Conservation (phyloP, 192 early-diverging fungal genomes). For the Entomortierella lignicola region DNA sequence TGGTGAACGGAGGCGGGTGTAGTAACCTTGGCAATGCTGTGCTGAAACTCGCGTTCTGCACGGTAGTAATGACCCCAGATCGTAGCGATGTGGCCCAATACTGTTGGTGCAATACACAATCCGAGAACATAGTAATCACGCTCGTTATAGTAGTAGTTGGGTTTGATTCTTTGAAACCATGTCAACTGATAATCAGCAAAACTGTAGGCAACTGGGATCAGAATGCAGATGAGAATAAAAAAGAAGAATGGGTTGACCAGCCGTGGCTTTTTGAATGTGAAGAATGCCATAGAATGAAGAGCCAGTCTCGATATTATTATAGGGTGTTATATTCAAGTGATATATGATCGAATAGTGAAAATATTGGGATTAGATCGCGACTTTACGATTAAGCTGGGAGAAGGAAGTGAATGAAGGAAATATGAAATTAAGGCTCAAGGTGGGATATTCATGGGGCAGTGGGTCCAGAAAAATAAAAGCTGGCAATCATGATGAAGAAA, state of each 20-base stretch:
- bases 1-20: conserved; percentile 36
- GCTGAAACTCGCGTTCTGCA: conserved; percentile 52
- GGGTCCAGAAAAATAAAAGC: conserved; percentile 12
- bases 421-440: background rate
- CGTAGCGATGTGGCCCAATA: conserved; percentile 38
- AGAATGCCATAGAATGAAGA: conserved; percentile 19
- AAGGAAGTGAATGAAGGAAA: background rate
- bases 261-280: conserved; percentile 19
- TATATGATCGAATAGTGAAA: background rate
- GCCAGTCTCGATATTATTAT: background rate
- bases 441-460: background rate
- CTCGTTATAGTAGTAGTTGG: conserved; percentile 31
- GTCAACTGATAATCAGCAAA: conserved; percentile 42
- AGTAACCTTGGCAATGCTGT: conserved; percentile 52
- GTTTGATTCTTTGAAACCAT: conserved; percentile 13
- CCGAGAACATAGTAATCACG: conserved; percentile 45
- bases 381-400: background rate
- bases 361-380: background rate
- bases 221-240: conserved; percentile 28
- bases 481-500: background rate
- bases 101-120: conserved; percentile 31
- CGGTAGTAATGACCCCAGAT: conserved; percentile 55
- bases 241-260: conserved; percentile 28
- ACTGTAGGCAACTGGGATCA: conserved; percentile 41
- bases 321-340: no score